Evolutionary conservation across 2,329 filamentous ascomycete species (phyloP).

Genomic region (Fusarium chlamydosporum): DNA sequence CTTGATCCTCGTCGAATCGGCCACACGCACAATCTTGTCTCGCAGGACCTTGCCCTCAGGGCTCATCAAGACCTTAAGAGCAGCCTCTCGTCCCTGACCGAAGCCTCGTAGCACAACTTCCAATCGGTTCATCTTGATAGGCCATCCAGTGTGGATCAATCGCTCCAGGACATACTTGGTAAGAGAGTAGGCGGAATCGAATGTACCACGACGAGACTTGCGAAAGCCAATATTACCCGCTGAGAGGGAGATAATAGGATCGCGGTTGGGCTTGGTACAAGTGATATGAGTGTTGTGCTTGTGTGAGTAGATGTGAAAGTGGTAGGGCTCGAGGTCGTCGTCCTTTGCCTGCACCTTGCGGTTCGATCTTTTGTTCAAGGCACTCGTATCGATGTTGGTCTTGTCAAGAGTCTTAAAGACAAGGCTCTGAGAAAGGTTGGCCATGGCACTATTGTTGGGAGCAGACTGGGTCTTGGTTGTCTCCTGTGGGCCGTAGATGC

Average conservation of each 20-base stretch:
- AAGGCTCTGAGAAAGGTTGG: constrained; percentile 56
- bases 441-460: constrained; percentile 52
- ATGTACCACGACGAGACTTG: constrained; percentile 83
- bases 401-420: constrained; percentile 58
- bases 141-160: constrained; percentile 85
- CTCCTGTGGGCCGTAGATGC: constrained; percentile 53
- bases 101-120: constrained; percentile 90
- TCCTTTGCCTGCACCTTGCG: constrained; percentile 52
- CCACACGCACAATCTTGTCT: constrained; percentile 81
- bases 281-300: constrained; percentile 98
- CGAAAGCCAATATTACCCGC: constrained; percentile 93
- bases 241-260: constrained; percentile 83
- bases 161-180: constrained; percentile 85
- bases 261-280: constrained; percentile 83
- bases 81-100: constrained; percentile 87
- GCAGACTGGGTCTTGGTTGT: constrained; percentile 29
- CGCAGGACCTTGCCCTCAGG: constrained; percentile 84
- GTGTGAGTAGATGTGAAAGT: constrained; percentile 87
- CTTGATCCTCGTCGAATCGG: constrained; percentile 91
- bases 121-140: constrained; percentile 80
- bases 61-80: constrained; percentile 89
- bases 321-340: constrained; percentile 74
- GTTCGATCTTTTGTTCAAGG: constrained; percentile 46
- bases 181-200: constrained; percentile 94
- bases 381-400: constrained; percentile 54